Conservation (phyloP, 345 rosid species). For the Draba incana region DNA sequence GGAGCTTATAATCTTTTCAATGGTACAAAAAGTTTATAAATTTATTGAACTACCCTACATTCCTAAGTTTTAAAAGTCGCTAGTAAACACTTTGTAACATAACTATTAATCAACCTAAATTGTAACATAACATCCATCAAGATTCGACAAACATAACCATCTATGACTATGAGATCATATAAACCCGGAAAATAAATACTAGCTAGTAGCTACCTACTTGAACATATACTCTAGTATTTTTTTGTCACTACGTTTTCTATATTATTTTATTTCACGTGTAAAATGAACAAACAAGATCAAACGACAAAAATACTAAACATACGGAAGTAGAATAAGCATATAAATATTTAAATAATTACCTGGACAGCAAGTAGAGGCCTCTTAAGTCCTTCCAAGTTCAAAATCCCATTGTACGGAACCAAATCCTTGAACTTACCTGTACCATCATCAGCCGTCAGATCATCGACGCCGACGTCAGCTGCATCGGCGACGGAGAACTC, state of each 20-base stretch:
- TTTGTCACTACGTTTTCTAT: not conserved
- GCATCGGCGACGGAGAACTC: slow-evolving; percentile 68
- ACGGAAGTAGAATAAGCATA: not conserved
- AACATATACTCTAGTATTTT: not conserved
- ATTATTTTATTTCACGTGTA: not conserved
- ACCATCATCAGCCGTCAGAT: slow-evolving; percentile 71
- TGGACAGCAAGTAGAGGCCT: slow-evolving; percentile 72
- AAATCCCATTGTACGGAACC: slow-evolving; percentile 65
- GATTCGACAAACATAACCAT: slow-evolving; percentile 3
- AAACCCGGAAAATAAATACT: not conserved
- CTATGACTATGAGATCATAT: not conserved
- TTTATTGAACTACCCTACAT: not conserved
- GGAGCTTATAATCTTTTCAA: not conserved
- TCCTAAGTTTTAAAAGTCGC: not conserved
- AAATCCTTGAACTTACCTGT: slow-evolving; percentile 59
- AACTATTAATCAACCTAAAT: not conserved
- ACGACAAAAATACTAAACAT: not conserved
- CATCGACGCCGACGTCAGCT: slow-evolving; percentile 59
- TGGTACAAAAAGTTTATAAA: not conserved
- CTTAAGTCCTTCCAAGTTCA: slow-evolving; percentile 78
- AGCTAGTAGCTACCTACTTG: not conserved
- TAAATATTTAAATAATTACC: slow-evolving; percentile 48
- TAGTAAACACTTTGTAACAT: not conserved
- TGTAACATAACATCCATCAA: slow-evolving; percentile 17
- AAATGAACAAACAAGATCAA: not conserved